phyloP scores from a whole-genome alignment of 768 basidiomycete genomes.

The Podaxis carcinomalis region DNA sequence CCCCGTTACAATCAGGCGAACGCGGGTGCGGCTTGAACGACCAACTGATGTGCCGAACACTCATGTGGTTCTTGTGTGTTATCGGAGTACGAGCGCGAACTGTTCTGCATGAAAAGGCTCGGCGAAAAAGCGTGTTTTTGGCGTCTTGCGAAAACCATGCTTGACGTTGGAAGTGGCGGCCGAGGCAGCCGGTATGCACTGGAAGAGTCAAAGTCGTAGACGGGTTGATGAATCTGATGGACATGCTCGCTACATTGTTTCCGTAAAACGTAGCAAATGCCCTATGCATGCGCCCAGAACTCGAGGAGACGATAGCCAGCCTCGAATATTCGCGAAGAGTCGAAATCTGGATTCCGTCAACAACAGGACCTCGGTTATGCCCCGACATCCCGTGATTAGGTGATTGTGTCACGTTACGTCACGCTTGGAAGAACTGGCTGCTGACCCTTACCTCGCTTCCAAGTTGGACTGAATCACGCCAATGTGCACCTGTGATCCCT shows the following conservation, averaged over 20 bases:
- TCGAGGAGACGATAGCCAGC: conserved; percentile 16
- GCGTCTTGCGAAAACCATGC: neutral
- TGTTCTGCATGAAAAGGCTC: neutral
- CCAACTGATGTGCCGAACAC: conserved; percentile 29
- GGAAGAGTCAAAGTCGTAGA: neutral
- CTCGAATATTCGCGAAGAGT: conserved; percentile 6
- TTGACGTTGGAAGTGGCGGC: neutral
- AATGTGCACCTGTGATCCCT: conserved; percentile 13
- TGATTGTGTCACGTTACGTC: conserved; percentile 9
- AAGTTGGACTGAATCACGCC: neutral
- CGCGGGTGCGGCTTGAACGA: conserved; percentile 26
- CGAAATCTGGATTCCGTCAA: conserved; percentile 1
- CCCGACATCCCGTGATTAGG: conserved; percentile 7
- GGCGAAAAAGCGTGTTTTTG: neutral
- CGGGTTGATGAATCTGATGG: conserved; percentile 6
- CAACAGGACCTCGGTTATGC: neutral
- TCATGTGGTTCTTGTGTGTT: neutral
- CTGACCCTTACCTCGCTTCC: neutral
- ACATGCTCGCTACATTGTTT: conserved; percentile 35
- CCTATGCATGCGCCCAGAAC: conserved; percentile 41
- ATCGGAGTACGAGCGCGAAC: neutral
- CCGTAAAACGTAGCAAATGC: conserved; percentile 25
- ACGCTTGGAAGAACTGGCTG: neutral
- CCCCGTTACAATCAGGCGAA: conserved; percentile 23
- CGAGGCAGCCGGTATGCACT: conserved; percentile 1